Base-by-base conservation (phyloP, 1,284 basidiomycete species). In the Ceratobasidium sp. region DNA sequence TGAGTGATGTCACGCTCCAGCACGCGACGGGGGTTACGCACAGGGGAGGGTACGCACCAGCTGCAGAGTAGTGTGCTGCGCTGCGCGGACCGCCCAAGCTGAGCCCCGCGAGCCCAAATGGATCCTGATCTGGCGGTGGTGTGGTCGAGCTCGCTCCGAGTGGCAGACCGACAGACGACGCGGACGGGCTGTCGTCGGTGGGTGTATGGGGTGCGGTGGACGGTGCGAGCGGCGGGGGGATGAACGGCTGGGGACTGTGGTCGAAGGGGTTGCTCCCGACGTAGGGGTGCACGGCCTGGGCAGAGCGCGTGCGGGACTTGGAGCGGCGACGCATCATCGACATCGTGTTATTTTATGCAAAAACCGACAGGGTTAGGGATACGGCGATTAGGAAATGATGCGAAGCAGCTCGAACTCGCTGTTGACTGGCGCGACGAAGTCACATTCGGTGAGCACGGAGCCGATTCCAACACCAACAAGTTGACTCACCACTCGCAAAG, bases 51-150 rank as follows among this genome's bases (percentile, higher is more conserved):
- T 68, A 73, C 69, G 58, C 46, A 73, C 69, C 58, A 73, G 69
- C 56, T 73, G 69, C 69, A 61, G 69, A 73, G 41, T 73, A 73
- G 41, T 53, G 46, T 53, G 69, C 69, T 62, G 69, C 58, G 49
- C 69, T 73, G 27, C 58, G 69, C 29, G 69, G 58, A 19, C 56
- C 46, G 39, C 69, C 69, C 19, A 73, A 24, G 22, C 58, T 62
- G 39, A 73, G 22, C 22, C 31, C 54, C 31, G 58, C 69, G 11
- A 73, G 16, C 29, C 69, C 69, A 61, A 73, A 73, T 16, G 69
- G 69, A 34, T 73, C 69, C 16, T 58, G n/a, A 14, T 65, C 69
- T n/a, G 69, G 69, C n/a, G 69, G 69, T 6, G 69, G 69, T 51
- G 69, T 73, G 19, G 58, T 62, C 6, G 69, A 73, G 37, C 69